Evolutionary conservation across 2,329 filamentous ascomycete genomes (phyloP), one percentile per base, ranked within the genome.

Genomic region (Microascus cirrosus): DNA sequence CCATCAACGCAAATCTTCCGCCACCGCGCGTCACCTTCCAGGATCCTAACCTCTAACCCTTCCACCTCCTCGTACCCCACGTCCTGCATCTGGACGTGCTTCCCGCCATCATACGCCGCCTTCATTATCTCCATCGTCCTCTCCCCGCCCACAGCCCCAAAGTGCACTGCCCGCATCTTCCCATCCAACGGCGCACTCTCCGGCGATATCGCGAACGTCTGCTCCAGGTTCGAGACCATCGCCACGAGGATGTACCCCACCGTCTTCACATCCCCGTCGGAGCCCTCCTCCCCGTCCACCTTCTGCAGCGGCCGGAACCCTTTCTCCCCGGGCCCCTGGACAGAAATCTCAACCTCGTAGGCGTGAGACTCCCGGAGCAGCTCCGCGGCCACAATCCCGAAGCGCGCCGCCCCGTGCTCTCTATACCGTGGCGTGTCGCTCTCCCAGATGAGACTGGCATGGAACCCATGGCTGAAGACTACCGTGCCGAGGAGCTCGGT

Each of bases 1-100:
- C 93, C 93, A 70, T 97, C 93, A n/a, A 97, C 77, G 68, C 93
- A 97, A 15, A 95, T 81, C 66, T 92, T 83, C 60, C 93, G 78
- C 91, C 91, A 96, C 56, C 84, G 76, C 53, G 74, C 75, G n/a
- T 90, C 83, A 18, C 81, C 74, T 65, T 94, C 89, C 1, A 74
- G 61, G 39, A 90, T 84, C 18, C 81, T 77, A 53, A 96, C 83
- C 59, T 73, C 77, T 20, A 96, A 63, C 56, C 81, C 81, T 2
- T 87, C 81, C 7, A 94, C 78, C 57, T 82, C 79, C 20, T 87
- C 81, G 67, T 96, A 96, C 0, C 77, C 78, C 1, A 96, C 86
- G 76, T 78, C 81, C 50, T 64, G 61, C 71, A 80, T 73, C 1
- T 65, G 72, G 2, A 85, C 72, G 61, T 87, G 84, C 53, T 71